Base-by-base conservation (phyloP, 257 asterid species). In the Solanum clarkiae region DNA sequence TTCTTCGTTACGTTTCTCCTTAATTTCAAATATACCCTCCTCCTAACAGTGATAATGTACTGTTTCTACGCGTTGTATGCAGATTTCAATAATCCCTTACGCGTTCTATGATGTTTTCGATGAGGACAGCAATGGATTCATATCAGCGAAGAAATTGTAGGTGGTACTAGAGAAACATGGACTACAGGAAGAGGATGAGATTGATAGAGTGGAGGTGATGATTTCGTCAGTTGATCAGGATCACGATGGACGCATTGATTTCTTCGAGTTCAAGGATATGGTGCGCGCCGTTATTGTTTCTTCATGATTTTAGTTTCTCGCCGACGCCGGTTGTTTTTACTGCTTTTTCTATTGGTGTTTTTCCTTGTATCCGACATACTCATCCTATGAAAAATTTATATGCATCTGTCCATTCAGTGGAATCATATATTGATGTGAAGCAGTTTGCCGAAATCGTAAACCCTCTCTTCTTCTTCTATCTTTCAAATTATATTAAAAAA, bases 191-290 rank as follows among this genome's bases (percentile, higher is more conserved):
- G 93, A 93, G 0, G 13, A 56, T 1, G 97, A 93, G 86, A 81
- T 94, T 42, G 93, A 87, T 17, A 81, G 93, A 66, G 97, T 94
- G 1, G 91, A 93, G 90, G 80, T 66, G 94, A 94, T 94, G 98
- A 94, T 94, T 8, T 94, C 97, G 0, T 88, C 94, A 10, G 96
- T 93, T 7, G 97, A 94, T 62, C 90, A 70, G 84, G 91, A 94
- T 70, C 90, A 85, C 10, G 98, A 93, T 36, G 98, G 98, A 2
- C 93, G 88, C 6, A 97, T 94, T 5, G 97, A 93, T 84, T 94
- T 93, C 86, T 71, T 88, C 8, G 98, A 94, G 87, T 94, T 94
- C 84, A 94, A 92, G 91, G 93, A 94, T 40, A 94, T 94, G 98
- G 93, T 93, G 98, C 94, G 94, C 65, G 86, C 80, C 53, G 87